These are phyloP conservation scores for Trichoderma sp. DNA, from an alignment of 2,329 filamentous ascomycete genomes.

Conservation along the genomic window DNA sequence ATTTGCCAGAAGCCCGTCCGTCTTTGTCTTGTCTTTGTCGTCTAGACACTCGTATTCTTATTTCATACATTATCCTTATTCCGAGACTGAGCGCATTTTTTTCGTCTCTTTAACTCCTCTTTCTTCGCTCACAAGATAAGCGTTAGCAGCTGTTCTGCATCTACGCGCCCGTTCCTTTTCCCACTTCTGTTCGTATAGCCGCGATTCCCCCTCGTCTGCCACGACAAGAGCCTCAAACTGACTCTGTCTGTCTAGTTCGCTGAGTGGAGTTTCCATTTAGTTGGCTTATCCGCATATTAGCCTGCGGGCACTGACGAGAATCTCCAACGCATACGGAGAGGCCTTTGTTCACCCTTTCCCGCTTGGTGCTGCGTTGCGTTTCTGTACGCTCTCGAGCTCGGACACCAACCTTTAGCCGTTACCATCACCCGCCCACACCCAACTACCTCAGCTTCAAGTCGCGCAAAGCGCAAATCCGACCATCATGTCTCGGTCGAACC, in stretches of 20 bases:
- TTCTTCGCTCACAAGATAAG: background rate
- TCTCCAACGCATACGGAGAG: background rate
- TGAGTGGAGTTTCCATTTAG: slow-evolving; percentile 4
- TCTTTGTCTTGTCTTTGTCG: background rate
- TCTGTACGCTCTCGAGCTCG: background rate
- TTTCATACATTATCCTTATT: background rate
- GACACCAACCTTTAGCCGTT: background rate
- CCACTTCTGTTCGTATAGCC: background rate
- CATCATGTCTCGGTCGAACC: slow-evolving; percentile 57
- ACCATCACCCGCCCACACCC: background rate
- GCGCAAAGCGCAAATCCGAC: background rate
- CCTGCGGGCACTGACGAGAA: slow-evolving; percentile 15
- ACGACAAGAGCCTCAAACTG: background rate
- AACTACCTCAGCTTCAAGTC: background rate
- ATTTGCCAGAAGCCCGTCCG: background rate
- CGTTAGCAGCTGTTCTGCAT: background rate
- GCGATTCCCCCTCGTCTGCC: background rate
- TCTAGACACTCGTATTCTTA: background rate
- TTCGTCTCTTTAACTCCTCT: background rate
- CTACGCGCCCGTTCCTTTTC: background rate
- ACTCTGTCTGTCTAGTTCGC: slow-evolving; percentile 1
- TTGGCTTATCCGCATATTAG: slow-evolving; percentile 10
- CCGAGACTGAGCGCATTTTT: background rate
- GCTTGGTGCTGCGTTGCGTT: background rate
- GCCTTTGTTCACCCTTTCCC: background rate